Evolutionary conservation across 345 rosid species (phyloP).

Genomic region (Brassica cretica): DNA sequence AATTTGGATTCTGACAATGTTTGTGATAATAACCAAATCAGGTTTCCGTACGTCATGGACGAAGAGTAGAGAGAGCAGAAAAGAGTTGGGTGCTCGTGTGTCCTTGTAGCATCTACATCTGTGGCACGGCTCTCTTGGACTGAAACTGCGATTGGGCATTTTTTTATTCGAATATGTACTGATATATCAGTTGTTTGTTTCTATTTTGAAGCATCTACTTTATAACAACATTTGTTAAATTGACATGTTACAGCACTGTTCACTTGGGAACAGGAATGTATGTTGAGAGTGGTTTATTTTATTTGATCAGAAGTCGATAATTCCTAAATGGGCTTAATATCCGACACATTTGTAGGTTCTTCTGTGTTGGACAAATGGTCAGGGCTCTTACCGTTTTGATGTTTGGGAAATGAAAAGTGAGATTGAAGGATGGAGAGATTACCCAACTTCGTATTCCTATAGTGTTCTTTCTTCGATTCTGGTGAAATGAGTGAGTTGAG

Average conservation of each 20-base stretch:
- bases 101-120: neutral
- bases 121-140: too few species aligned
- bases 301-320: too few species aligned
- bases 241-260: too few species aligned
- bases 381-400: slow-evolving; percentile 59
- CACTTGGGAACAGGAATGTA: too few species aligned
- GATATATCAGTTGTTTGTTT: too few species aligned
- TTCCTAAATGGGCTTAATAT: neutral
- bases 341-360: slow-evolving; percentile 29
- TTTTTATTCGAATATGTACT: too few species aligned
- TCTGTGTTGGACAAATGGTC: slow-evolving; percentile 7
- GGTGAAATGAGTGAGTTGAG: slow-evolving; percentile 43
- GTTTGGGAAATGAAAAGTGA: slow-evolving; percentile 55
- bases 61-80: neutral
- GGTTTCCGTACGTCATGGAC: neutral
- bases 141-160: too few species aligned
- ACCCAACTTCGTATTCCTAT: slow-evolving; percentile 53
- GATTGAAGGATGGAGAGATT: slow-evolving; percentile 69
- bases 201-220: too few species aligned
- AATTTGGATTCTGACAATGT: neutral
- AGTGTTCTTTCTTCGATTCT: slow-evolving; percentile 47
- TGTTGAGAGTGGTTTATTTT: too few species aligned
- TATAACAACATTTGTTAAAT: too few species aligned
- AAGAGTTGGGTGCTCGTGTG: neutral
- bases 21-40: neutral